Base-by-base conservation (phyloP, 176 grass and related monocot species). In the Ampelocalamus luodianensis region DNA sequence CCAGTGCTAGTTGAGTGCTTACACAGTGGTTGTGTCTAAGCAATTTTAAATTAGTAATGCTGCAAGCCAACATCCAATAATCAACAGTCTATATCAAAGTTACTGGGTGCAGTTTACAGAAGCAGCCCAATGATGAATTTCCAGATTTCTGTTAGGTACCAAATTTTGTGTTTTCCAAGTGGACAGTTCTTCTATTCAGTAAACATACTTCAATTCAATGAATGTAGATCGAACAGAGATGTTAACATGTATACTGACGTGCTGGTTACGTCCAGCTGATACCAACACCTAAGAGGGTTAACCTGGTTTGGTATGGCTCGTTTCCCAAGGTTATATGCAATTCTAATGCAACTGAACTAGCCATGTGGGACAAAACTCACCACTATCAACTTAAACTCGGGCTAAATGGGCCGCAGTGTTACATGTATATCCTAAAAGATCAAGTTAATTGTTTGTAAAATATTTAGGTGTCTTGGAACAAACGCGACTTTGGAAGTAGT, bases 371-470 rank as follows among this genome's bases (percentile, higher is more conserved):
- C 4, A 36, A 74, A 75, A 74, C 37, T 23, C 18, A 44, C n/a
- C 46, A 67, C 12, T 55, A 80, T 54, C 17, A 32, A 4, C 16
- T 72, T 65, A 36, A 75, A 51, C 29, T 55, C 26, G 22, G 53
- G 1, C n/a, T 67, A 68, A 67, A 15, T 39, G 51, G 32, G 50
- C 16, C 12, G 1, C 5, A 8, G 9, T 51, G 10, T 49, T 51
- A 51, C 45, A 74, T 32, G n/a, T 74, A 53, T 34, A 56, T 29
- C 48, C 32, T 38, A 54, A 54, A 22, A 77, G 1, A 46, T 68
- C n/a, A 85, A 54, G 51, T 22, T 7, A 75, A 76, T 38, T 68
- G 26, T 14, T 76, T 56, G 23, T 38, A 1, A 76, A 82, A 82
- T 5, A 29, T 63, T 73, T 50, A 79, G 54, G 20, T 43, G 76